Evolutionary conservation across 1,139 yeast species (phyloP).

Genomic region (Pichia terricola): DNA sequence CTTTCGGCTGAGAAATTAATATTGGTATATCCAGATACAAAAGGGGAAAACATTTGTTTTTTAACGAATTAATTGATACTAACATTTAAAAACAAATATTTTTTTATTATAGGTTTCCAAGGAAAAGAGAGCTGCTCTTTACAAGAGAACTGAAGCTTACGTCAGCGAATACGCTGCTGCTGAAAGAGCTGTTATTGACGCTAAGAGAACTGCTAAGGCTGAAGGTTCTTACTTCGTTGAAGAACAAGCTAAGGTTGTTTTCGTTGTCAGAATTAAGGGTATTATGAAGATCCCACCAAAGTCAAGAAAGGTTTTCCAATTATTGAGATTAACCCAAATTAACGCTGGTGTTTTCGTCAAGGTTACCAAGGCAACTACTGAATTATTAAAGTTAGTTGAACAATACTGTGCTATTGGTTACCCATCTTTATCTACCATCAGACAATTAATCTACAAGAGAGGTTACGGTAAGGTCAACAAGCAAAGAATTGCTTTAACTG

Average conservation of each 20-base stretch:
- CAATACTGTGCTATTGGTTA: slow-evolving; percentile 99
- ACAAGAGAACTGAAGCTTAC: slow-evolving; percentile 98
- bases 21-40: neutral
- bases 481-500: slow-evolving; percentile 94
- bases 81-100: slow-evolving; percentile 2
- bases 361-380: slow-evolving; percentile 97
- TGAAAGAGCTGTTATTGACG: slow-evolving; percentile 84
- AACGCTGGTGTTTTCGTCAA: slow-evolving; percentile 98
- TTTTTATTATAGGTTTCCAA: slow-evolving; percentile 50
- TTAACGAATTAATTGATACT: neutral
- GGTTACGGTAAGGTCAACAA: slow-evolving; percentile 99
- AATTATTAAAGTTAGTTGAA: slow-evolving; percentile 94
- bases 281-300: slow-evolving; percentile 98
- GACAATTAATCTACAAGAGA: slow-evolving; percentile 98
- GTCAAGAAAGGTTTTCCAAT: slow-evolving; percentile 99
- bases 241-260: slow-evolving; percentile 93
- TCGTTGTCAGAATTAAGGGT: slow-evolving; percentile 99
- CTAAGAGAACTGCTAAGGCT: slow-evolving; percentile 96
- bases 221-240: slow-evolving; percentile 94
- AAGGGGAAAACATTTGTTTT: no score
- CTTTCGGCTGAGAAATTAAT: slow-evolving; percentile 82
- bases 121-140: slow-evolving; percentile 91
- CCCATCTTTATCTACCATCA: slow-evolving; percentile 94
- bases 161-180: slow-evolving; percentile 93
- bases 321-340: slow-evolving; percentile 94